phyloP scores from a whole-genome alignment of 1,284 basidiomycete genomes.

The Phylloboletellus chloephorus region DNA sequence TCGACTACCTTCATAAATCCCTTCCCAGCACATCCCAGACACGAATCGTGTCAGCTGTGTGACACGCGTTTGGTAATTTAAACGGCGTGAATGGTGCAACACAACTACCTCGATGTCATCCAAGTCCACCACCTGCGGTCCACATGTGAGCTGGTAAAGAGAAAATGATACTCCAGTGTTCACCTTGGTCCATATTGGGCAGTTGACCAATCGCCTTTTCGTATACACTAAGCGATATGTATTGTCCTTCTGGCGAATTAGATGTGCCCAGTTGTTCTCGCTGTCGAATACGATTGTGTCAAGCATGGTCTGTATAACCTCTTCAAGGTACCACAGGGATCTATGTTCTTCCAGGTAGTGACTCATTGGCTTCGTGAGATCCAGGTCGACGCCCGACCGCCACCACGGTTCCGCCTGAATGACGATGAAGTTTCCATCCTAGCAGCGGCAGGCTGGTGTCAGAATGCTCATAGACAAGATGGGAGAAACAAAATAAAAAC shows the following conservation, averaged over 20 bases:
- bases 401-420: constrained; percentile 37
- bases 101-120: constrained; percentile 29
- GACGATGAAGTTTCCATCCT: constrained; percentile 35
- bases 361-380: not conserved
- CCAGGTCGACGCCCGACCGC: constrained; percentile 12
- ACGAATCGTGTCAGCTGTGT: constrained; percentile 26
- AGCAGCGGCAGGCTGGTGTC: constrained; percentile 6
- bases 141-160: constrained; percentile 2
- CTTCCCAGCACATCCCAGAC: constrained; percentile 24
- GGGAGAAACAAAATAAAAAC: constrained; percentile 11
- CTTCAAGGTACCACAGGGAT: constrained; percentile 24
- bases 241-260: constrained; percentile 30
- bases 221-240: constrained; percentile 34
- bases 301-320: constrained; percentile 37
- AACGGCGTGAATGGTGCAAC: not conserved
- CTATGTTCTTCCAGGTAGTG: constrained; percentile 17
- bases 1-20: constrained; percentile 26
- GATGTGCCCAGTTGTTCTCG: constrained; percentile 41
- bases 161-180: constrained; percentile 7
- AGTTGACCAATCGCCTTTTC: constrained; percentile 32
- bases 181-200: constrained; percentile 36
- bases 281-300: constrained; percentile 37
- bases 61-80: not conserved
- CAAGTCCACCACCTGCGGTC: constrained; percentile 28
- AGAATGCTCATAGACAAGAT: constrained; percentile 6